Conservation (phyloP, 257 asterid genomes). For the Thymus quinquecostatus region DNA sequence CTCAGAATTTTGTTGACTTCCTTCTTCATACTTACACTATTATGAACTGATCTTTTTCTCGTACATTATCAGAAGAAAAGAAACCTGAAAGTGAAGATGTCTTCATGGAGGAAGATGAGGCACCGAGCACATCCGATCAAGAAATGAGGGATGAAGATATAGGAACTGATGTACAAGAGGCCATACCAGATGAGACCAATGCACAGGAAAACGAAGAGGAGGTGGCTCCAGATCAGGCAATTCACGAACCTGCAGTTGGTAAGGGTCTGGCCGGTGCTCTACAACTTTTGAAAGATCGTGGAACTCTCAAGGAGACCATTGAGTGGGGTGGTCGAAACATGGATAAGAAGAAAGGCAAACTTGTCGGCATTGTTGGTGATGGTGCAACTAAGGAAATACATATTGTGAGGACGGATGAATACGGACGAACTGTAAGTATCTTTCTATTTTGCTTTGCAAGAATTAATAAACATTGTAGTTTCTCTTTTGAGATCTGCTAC, state of each 20-base stretch:
- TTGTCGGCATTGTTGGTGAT: conserved; percentile 67
- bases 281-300: conserved; percentile 80
- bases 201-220: conserved; percentile 56
- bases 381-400: conserved; percentile 76
- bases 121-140: conserved; percentile 53
- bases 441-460: not conserved
- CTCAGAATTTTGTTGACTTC: not conserved
- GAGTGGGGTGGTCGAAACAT: conserved; percentile 99
- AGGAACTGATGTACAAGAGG: conserved; percentile 69
- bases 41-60: not conserved
- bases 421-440: conserved; percentile 84
- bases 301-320: conserved; percentile 82
- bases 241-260: conserved; percentile 89
- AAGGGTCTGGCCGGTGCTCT: conserved; percentile 87
- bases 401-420: conserved; percentile 94
- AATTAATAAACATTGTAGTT: not conserved
- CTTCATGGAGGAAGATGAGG: conserved; percentile 90
- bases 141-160: conserved; percentile 57
- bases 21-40: too few species aligned
- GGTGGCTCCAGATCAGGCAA: conserved; percentile 67
- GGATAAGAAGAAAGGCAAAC: conserved; percentile 98
- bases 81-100: conserved; percentile 79
- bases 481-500: not conserved
- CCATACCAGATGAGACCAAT: conserved; percentile 49
- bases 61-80: conserved; percentile 57